phyloP scores from a whole-genome alignment of 1,284 basidiomycete genomes.

The Tremellales sp. region DNA sequence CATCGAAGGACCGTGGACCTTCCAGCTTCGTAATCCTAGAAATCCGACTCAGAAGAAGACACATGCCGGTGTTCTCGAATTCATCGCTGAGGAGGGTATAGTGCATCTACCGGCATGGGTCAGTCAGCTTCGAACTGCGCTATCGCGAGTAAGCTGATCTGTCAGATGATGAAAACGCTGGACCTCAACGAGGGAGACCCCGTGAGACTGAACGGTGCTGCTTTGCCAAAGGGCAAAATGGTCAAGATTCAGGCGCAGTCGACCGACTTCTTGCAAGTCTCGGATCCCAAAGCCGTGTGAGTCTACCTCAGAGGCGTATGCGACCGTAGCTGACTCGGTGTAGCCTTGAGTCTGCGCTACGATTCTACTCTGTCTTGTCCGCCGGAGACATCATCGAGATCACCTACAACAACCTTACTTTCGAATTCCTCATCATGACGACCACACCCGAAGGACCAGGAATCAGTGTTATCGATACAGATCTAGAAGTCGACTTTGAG shows the following conservation, averaged over 20 bases:
- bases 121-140: slow-evolving; percentile 16
- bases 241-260: slow-evolving; percentile 97
- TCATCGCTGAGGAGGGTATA: slow-evolving; percentile 94
- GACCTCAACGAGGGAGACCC: slow-evolving; percentile 86
- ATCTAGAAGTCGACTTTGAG: slow-evolving; percentile 66
- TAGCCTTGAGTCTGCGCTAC: slow-evolving; percentile 89
- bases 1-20: slow-evolving; percentile 91
- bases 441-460: slow-evolving; percentile 79
- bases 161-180: slow-evolving; percentile 91
- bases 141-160: slow-evolving; percentile 5
- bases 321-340: neutral
- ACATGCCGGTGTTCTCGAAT: slow-evolving; percentile 96
- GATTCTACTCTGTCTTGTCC: slow-evolving; percentile 86
- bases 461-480: slow-evolving; percentile 89
- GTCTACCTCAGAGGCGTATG: slow-evolving; percentile 36
- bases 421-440: slow-evolving; percentile 95
- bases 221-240: slow-evolving; percentile 87
- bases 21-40: slow-evolving; percentile 84
- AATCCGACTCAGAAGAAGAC: slow-evolving; percentile 78
- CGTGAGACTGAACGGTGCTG: slow-evolving; percentile 82
- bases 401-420: slow-evolving; percentile 84
- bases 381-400: slow-evolving; percentile 92
- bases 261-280: slow-evolving; percentile 83
- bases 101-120: slow-evolving; percentile 95
- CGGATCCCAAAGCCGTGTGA: slow-evolving; percentile 94